phyloP scores from a whole-genome alignment of 2,329 filamentous ascomycete genomes.

The Camillea tinctor region DNA sequence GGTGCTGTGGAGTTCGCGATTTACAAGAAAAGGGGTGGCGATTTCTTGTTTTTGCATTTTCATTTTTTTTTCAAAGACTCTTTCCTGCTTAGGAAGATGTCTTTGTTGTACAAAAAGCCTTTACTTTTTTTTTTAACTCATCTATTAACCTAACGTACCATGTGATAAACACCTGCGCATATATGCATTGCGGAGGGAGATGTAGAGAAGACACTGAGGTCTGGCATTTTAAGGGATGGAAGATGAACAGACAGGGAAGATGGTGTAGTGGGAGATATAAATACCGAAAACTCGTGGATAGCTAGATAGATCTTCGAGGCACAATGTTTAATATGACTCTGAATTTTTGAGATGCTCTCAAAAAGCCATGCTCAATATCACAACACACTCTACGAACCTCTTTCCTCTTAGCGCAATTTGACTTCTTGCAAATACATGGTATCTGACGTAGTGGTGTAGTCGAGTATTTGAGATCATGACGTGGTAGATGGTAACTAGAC shows the following conservation, averaged over 20 bases:
- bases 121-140: background rate
- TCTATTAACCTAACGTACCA: background rate
- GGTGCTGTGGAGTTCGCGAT: slow-evolving; percentile 1
- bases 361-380: background rate
- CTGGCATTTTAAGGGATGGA: background rate
- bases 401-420: background rate
- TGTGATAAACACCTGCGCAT: background rate
- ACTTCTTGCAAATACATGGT: no score
- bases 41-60: slow-evolving; percentile 3
- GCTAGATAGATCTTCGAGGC: slow-evolving; percentile 14
- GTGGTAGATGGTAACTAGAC: background rate
- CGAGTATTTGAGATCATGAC: background rate
- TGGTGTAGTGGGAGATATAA: background rate
- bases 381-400: background rate
- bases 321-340: slow-evolving; percentile 19
- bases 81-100: background rate
- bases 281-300: background rate
- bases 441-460: background rate
- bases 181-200: background rate
- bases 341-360: background rate
- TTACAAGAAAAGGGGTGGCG: background rate
- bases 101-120: background rate
- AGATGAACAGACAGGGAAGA: no score
- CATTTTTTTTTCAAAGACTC: background rate
- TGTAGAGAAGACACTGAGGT: background rate